Conservation (phyloP, 2,329 filamentous ascomycete genomes). For the Xylaria sp. region DNA sequence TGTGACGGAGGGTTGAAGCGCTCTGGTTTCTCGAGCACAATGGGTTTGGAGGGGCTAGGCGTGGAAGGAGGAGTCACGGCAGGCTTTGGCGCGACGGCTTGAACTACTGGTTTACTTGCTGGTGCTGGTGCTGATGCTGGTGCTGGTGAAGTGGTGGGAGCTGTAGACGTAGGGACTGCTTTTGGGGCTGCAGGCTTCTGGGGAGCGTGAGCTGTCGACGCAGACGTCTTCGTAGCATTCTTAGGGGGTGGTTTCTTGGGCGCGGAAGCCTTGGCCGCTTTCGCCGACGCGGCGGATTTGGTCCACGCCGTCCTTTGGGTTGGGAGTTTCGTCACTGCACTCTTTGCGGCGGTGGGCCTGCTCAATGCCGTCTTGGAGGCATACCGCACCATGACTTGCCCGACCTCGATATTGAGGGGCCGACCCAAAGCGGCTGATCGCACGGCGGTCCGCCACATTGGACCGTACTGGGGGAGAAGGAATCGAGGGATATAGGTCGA, state of each 20-base stretch:
- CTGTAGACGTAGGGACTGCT: not conserved
- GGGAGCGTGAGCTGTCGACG: constrained; percentile 14
- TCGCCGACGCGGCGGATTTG: constrained; percentile 39
- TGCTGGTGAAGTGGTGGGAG: too few species aligned
- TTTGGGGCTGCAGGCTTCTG: constrained; percentile 1
- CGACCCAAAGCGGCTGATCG: constrained; percentile 47
- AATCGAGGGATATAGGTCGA: constrained; percentile 72
- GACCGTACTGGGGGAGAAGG: constrained; percentile 71
- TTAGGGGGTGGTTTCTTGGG: constrained; percentile 42
- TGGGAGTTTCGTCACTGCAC: constrained; percentile 18
- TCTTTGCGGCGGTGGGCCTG: constrained; percentile 48
- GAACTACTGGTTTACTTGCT: constrained; percentile 22
- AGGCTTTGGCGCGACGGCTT: constrained; percentile 31
- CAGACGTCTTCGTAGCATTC: constrained; percentile 25
- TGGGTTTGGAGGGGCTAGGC: constrained; percentile 62
- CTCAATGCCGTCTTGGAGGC: constrained; percentile 49
- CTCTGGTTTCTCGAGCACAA: constrained; percentile 85
- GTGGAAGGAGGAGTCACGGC: constrained; percentile 25
- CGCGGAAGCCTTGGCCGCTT: constrained; percentile 42
- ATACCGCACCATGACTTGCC: constrained; percentile 51
- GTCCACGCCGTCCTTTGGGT: constrained; percentile 34
- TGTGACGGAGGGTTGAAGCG: constrained; percentile 95
- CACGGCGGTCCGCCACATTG: constrained; percentile 62
- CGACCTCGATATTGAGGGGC: constrained; percentile 45
- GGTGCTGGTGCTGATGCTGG: too few species aligned